Evolutionary conservation across 2,329 filamentous ascomycete species (phyloP).

Genomic region (Paracoccidioides lutzii): DNA sequence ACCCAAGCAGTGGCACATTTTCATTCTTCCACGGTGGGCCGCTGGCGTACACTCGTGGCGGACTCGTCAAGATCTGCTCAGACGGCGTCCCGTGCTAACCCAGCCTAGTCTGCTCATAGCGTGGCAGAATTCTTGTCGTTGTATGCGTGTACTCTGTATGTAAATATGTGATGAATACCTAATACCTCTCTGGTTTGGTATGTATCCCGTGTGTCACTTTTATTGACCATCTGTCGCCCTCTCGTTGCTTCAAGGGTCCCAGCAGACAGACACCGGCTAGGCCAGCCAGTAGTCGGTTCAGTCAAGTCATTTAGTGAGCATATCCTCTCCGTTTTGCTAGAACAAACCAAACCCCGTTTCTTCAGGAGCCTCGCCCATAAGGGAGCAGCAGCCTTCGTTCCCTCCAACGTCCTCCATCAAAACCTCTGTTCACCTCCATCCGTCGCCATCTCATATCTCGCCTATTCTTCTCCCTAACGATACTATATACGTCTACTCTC

Average conservation of each 20-base stretch:
- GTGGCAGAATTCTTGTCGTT: too few relatives aligned
- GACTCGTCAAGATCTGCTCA: too few relatives aligned
- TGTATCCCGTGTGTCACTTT: neutral
- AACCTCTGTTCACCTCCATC: neutral
- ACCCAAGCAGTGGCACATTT: too few relatives aligned
- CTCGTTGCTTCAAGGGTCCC: neutral
- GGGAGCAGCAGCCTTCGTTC: too few relatives aligned
- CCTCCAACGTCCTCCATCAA: neutral
- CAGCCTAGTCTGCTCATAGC: too few relatives aligned
- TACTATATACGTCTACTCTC: conserved; percentile 1
- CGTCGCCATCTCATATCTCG: neutral
- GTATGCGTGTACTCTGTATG: too few relatives aligned
- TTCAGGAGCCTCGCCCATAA: neutral
- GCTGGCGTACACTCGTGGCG: too few relatives aligned
- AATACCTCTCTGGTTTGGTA: neutral
- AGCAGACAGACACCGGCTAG: too few relatives aligned
- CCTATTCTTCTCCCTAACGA: neutral
- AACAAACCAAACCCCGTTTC: neutral
- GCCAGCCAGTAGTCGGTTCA: too few relatives aligned
- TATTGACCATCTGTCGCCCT: too few relatives aligned
- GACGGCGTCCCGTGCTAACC: too few relatives aligned
- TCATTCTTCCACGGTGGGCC: too few relatives aligned
- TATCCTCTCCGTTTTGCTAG: conserved; percentile 2
- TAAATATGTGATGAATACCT: neutral
- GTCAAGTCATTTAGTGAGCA: neutral